A percentile compares a stretch with the other conserved stretches of the same genome.
phyloP scores from a whole-genome alignment of 768 basidiomycete genomes.

The Leccinum obscurum region DNA sequence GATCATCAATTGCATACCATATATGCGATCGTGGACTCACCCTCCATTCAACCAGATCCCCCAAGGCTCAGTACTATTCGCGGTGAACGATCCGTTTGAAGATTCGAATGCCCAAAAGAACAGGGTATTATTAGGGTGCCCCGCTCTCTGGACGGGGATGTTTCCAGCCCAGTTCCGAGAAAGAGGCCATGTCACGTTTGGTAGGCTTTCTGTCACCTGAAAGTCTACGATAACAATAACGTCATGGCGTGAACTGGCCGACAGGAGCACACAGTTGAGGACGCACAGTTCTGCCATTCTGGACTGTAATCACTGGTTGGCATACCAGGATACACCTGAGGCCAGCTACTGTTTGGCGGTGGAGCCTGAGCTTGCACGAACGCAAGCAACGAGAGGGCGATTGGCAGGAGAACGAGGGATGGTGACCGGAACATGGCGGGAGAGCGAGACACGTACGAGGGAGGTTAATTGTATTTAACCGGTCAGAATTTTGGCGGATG shows the following conservation, averaged over 20 bases:
- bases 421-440: not conserved
- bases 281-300: slow-evolving; percentile 63
- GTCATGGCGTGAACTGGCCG: not conserved
- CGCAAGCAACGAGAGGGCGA: not conserved
- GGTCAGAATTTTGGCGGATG: not conserved
- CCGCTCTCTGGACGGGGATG: slow-evolving; percentile 56
- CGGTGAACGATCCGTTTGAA: slow-evolving; percentile 53
- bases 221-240: slow-evolving; percentile 45
- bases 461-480: not conserved
- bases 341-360: slow-evolving; percentile 26
- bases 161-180: slow-evolving; percentile 60
- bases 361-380: slow-evolving; percentile 2
- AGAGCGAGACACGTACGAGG: not conserved
- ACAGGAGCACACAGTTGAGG: too few species aligned
- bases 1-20: not conserved
- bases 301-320: slow-evolving; percentile 49
- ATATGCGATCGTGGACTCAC: slow-evolving; percentile 32
- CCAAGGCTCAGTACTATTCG: slow-evolving; percentile 52
- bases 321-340: slow-evolving; percentile 43
- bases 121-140: slow-evolving; percentile 64
- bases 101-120: slow-evolving; percentile 69
- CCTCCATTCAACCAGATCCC: slow-evolving; percentile 74
- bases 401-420: not conserved
- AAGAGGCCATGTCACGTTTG: slow-evolving; percentile 55
- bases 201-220: slow-evolving; percentile 53